Evolutionary conservation across 805 yeast genomes (phyloP), one percentile per base, ranked within the genome.

Genomic region (Starmerella potacharoeniae): DNA sequence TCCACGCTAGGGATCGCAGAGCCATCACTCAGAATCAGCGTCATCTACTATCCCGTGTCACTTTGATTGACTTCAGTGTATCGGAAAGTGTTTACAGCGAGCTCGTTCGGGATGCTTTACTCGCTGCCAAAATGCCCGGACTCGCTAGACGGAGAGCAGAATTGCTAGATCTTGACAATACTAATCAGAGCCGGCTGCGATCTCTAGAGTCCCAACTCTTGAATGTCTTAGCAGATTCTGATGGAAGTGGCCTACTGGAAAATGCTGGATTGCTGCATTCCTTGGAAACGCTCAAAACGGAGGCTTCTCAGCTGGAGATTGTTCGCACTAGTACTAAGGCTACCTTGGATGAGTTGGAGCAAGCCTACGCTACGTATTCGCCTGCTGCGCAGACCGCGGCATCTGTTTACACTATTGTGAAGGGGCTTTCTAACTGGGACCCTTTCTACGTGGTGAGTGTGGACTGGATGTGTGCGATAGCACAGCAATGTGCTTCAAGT

Each of bases 1-100:
- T 91, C 41, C 76, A 80, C 58, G 77, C 96, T 0, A 77, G 75
- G 49, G 87, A 86, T 62, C 72, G 47, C 83, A 0, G 65, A 71
- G 3, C 67, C 13, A 14, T 44, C 10, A 5, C 75, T 1, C 51
- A 41, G 0, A 61, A 84, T 1, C 68, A 83, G 0, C 71, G 83
- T 2, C 82, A 77, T 64, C 72, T 88, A n/a, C 63, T 76, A 13
- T 73, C 89, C 14, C 71, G 93, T 55, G 77, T 85, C 10, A 72
- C 82, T 3, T 64, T 81, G 10, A 72, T 86, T 17, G 86, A 87
- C 67, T 91, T 83, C 67, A 75, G 89, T 0, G 71, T 85, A n/a
- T 84, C 95, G 0, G 73, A 77, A 43, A 77, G 81, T 47, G 81
- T 83, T 47, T 69, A 90, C 50, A 82, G 84, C 55, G 74, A 76